phyloP scores from a whole-genome alignment of 306 rosid genomes.

The Vicia faba region DNA sequence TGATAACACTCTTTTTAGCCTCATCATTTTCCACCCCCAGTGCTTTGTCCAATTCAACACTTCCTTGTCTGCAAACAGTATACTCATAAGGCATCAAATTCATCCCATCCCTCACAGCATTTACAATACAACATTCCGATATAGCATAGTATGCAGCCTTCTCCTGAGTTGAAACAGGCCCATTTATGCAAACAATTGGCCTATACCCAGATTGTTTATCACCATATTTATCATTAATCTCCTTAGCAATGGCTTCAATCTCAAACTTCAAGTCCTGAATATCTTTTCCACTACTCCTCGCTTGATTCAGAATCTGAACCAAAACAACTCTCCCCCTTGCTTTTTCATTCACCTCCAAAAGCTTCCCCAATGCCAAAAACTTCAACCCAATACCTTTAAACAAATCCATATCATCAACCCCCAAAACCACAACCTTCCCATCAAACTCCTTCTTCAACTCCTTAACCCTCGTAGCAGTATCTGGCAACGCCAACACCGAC shows the following conservation, averaged over 20 bases:
- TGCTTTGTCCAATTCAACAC: conserved; percentile 51
- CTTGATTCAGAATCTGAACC: conserved; percentile 71
- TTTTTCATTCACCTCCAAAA: conserved; percentile 39
- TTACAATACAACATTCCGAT: conserved; percentile 66
- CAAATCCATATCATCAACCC: conserved; percentile 75
- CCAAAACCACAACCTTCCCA: conserved; percentile 60
- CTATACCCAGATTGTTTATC: conserved; percentile 40
- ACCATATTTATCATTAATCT: conserved; percentile 53
- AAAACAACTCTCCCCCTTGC: conserved; percentile 57
- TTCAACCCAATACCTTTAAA: conserved; percentile 73
- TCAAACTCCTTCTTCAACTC: conserved; percentile 44
- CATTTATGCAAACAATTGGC: conserved; percentile 54
- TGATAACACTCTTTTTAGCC: conserved; percentile 53
- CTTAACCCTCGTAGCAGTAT: conserved; percentile 44
- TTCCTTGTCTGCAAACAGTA: conserved; percentile 71
- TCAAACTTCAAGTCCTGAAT: conserved; percentile 64
- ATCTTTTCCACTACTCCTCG: conserved; percentile 68
- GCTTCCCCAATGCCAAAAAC: conserved; percentile 63
- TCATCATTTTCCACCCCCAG: conserved; percentile 33
- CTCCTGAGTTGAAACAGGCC: conserved; percentile 50
- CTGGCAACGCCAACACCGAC: conserved; percentile 41
- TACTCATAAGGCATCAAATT: conserved; percentile 71
- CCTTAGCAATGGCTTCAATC: conserved; percentile 45
- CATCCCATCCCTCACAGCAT: conserved; percentile 81
- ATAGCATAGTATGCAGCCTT: conserved; percentile 63